Conservation (phyloP, 345 rosid genomes). For the Raphanus sativus region DNA sequence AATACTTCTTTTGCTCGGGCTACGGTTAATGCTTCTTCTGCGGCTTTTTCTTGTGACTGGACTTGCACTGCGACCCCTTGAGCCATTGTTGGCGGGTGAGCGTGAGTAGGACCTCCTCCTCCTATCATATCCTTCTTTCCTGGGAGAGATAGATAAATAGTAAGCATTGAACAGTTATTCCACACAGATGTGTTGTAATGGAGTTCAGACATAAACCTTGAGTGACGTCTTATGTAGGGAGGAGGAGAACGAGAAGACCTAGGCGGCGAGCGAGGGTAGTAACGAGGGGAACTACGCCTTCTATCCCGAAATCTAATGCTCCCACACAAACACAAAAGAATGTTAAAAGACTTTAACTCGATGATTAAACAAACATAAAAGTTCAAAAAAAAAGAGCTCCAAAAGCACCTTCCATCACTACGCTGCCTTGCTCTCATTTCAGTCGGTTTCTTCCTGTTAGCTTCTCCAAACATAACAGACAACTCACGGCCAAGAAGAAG, state of each 20-base stretch:
- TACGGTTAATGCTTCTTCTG: slow-evolving; percentile 43
- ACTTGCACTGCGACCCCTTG: slow-evolving; percentile 54
- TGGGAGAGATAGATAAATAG: slow-evolving; percentile 24
- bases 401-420: slow-evolving; percentile 48
- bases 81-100: slow-evolving; percentile 61
- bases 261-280: slow-evolving; percentile 39
- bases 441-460: slow-evolving; percentile 88
- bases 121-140: slow-evolving; percentile 44
- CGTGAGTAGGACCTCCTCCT: slow-evolving; percentile 58
- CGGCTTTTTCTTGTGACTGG: slow-evolving; percentile 43
- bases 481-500: slow-evolving; percentile 83
- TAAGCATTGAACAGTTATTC: not conserved
- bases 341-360: not conserved
- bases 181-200: not conserved
- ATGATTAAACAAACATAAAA: not conserved
- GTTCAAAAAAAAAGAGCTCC: not conserved
- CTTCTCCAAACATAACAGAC: slow-evolving; percentile 94
- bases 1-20: slow-evolving; percentile 42
- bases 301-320: slow-evolving; percentile 38
- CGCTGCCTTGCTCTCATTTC: slow-evolving; percentile 94
- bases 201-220: slow-evolving; percentile 47
- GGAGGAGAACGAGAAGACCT: slow-evolving; percentile 60
- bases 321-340: slow-evolving; percentile 28
- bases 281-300: slow-evolving; percentile 57
- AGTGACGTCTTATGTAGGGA: slow-evolving; percentile 47